Evolutionary conservation across 352 stramenopile genomes (phyloP).

Genomic region (Phytopythium oedochilum): DNA sequence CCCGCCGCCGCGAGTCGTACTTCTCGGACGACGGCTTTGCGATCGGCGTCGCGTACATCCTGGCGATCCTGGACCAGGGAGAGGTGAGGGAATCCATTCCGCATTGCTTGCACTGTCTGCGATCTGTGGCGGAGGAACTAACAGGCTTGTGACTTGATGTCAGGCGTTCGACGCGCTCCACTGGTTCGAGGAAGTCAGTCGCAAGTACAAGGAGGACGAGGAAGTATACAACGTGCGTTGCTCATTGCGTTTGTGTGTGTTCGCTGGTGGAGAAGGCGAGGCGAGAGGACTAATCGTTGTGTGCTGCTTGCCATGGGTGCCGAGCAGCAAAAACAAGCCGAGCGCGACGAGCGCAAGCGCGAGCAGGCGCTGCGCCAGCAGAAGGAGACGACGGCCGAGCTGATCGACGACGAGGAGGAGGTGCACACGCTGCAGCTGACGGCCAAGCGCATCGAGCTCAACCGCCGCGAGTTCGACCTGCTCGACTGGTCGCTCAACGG

Average conservation of each 20-base stretch:
- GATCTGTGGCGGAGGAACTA: conserved; percentile 5
- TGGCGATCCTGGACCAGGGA: conserved; percentile 88
- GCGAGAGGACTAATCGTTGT: neutral
- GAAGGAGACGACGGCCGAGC: conserved; percentile 78
- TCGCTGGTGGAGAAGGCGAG: neutral
- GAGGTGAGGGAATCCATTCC: conserved; percentile 30
- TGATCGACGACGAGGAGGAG: conserved; percentile 87
- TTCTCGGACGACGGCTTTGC: conserved; percentile 96
- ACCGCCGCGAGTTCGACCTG: conserved; percentile 86
- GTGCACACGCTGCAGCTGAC: conserved; percentile 84
- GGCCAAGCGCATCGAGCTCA: conserved; percentile 82
- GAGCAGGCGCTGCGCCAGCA: conserved; percentile 75
- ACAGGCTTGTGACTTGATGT: neutral
- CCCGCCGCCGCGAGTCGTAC: conserved; percentile 90
- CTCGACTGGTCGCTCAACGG: conserved; percentile 90
- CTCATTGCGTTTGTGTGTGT: neutral
- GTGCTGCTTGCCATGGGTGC: neutral
- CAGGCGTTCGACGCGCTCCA: conserved; percentile 86
- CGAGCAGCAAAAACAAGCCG: conserved; percentile 69
- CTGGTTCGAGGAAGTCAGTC: conserved; percentile 87
- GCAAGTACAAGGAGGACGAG: conserved; percentile 86
- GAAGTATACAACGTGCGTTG: conserved; percentile 60
- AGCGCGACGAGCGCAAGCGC: conserved; percentile 71
- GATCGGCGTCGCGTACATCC: conserved; percentile 91
- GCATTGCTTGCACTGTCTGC: neutral